Evolutionary conservation across 2,329 filamentous ascomycete genomes (phyloP), one percentile per base, ranked within the genome.

Genomic region (Metarhizium guizhouense): DNA sequence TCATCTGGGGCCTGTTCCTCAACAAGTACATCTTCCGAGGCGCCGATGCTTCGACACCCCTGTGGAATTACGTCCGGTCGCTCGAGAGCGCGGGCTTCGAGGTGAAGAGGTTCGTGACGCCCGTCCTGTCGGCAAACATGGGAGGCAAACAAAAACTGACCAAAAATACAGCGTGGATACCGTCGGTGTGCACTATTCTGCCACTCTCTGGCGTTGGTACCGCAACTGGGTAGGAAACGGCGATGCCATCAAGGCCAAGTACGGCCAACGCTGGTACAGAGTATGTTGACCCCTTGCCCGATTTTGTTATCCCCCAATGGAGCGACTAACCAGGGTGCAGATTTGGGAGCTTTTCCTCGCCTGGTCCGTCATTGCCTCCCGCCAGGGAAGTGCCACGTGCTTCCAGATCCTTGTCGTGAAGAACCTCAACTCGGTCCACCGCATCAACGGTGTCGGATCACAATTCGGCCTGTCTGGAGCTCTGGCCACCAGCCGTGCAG

Each of bases 11-110:
- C 66, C 78, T 96, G 43, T 96, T 95, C 80, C 92, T 96, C 86
- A 96, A 96, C 83, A 96, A 95, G 78, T 95, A 96, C 73, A 82
- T 96, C 71, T 96, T 96, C 81, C 92, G 92, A 18, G 92, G 93
- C 67, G 93, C 93, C 45, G 92, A 96, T 68, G 92, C 92, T 32
- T 95, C 89, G 34, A 95, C 90, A 54, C 93, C 92, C 36, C 82
- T 96, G 51, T 88, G 88, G 58, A 92, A 86, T 72, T 90, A 94
- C 65, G 78, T 94, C 62, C 83, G 88, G 70, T 84, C 83, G 64
- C 82, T 95, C 14, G 93, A 96, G 75, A 84, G 81, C 32, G 65
- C 66, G 3, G 66, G 66, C 2, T 68, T 68, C 7, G 92, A 96
- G 71, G 76, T 96, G 72, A 96, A 96, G 84, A 78, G 65, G 68